Evolutionary conservation across 176 grass and related monocot genomes (phyloP).

Genomic region (sorghum (Sorghum bicolor)): DNA sequence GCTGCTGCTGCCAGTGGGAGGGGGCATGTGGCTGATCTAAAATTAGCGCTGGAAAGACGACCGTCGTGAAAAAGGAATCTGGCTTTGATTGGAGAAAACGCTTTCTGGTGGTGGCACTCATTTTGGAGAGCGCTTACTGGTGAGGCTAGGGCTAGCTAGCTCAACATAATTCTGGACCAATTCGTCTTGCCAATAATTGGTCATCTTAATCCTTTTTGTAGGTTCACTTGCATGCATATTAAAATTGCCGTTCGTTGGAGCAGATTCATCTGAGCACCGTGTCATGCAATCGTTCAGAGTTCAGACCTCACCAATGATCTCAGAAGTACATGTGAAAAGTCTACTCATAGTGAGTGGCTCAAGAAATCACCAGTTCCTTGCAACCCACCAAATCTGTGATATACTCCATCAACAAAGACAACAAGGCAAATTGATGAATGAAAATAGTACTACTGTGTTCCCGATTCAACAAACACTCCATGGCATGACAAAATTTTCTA

Average conservation of each 20-base stretch:
- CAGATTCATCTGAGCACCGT: not conserved
- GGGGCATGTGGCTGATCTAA: slow-evolving; percentile 16
- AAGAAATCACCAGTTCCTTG: slow-evolving; percentile 2
- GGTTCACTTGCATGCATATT: slow-evolving; percentile 9
- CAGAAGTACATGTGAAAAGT: not conserved
- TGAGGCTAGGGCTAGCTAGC: not conserved
- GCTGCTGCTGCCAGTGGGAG: slow-evolving; percentile 4
- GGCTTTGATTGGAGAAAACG: slow-evolving; percentile 36
- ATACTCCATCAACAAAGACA: not conserved
- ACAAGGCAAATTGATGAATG: slow-evolving; percentile 11
- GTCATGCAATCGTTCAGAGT: not conserved
- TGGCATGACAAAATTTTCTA: slow-evolving; percentile 45
- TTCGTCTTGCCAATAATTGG: slow-evolving; percentile 7
- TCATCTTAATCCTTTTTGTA: not conserved
- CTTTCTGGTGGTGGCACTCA: slow-evolving; percentile 35
- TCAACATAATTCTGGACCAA: not conserved
- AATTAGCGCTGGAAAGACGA: slow-evolving; percentile 4
- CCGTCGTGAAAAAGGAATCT: slow-evolving; percentile 36
- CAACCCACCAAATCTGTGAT: not conserved
- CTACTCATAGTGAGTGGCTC: not conserved
- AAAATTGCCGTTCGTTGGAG: not conserved
- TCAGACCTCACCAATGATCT: not conserved
- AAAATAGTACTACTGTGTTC: not conserved
- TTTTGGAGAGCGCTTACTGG: slow-evolving; percentile 10
- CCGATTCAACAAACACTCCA: slow-evolving; percentile 17